phyloP scores from a whole-genome alignment of 306 rosid genomes.

The Rosa multiflora region DNA sequence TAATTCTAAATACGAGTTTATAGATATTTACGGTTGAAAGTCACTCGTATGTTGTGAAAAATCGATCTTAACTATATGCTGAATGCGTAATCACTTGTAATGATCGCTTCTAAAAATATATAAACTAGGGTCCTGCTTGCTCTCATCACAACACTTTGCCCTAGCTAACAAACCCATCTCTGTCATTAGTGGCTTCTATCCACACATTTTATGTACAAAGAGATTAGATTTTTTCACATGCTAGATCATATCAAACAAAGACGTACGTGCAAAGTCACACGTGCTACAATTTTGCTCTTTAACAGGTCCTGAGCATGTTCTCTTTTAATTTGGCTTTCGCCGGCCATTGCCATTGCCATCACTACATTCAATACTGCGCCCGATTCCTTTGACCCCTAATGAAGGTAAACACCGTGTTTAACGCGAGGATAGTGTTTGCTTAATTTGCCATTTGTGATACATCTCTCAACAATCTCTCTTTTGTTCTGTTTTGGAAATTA shows the following conservation, averaged over 20 bases:
- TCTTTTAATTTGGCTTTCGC: background rate
- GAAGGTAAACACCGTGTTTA: background rate
- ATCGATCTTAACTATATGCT: no score
- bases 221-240: background rate
- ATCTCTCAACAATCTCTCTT: constrained; percentile 4
- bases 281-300: background rate
- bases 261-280: background rate
- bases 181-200: background rate
- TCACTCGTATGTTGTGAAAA: no score
- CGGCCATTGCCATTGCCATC: background rate
- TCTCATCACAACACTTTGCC: background rate
- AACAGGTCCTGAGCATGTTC: background rate
- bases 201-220: background rate
- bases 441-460: background rate
- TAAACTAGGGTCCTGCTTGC: background rate
- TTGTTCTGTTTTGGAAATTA: constrained; percentile 3
- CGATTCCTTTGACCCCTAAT: background rate
- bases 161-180: background rate
- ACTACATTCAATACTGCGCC: background rate
- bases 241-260: background rate
- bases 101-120: background rate
- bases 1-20: no score
- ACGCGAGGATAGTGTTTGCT: background rate
- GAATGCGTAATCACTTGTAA: no score
- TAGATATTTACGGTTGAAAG: no score